phyloP scores from a whole-genome alignment of 2,329 filamentous ascomycete species.

The Claviceps pazoutovae region DNA sequence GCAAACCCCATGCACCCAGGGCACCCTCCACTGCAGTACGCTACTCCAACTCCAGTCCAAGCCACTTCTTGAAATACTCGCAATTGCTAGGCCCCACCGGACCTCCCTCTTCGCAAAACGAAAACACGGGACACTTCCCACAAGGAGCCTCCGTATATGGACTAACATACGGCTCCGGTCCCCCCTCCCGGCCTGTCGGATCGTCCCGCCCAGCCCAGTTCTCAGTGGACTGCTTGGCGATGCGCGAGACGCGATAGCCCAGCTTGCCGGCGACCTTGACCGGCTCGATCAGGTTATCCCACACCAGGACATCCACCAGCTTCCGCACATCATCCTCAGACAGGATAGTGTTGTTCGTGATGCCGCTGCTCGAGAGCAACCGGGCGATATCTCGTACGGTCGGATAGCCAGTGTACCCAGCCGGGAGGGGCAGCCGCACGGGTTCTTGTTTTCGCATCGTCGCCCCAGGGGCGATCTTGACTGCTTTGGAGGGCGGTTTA shows the following conservation, averaged over 20 bases:
- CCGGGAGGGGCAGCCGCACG: conserved; percentile 38
- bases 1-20: not conserved
- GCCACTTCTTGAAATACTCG: conserved; percentile 81
- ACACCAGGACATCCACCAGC: conserved; percentile 76
- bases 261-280: conserved; percentile 35
- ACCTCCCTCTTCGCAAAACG: conserved; percentile 80
- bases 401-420: conserved; percentile 65
- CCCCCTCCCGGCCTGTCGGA: conserved; percentile 21
- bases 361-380: conserved; percentile 52
- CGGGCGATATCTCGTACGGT: conserved; percentile 66
- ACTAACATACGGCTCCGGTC: conserved; percentile 40
- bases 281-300: conserved; percentile 70
- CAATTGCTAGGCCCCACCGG: conserved; percentile 83
- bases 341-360: conserved; percentile 59
- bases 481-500: conserved; percentile 16
- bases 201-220: conserved; percentile 27
- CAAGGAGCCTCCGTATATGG: conserved; percentile 83
- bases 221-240: conserved; percentile 30
- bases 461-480: conserved; percentile 10
- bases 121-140: conserved; percentile 82
- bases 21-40: not conserved
- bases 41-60: conserved; percentile 31
- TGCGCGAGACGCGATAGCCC: conserved; percentile 39
- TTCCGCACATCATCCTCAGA: conserved; percentile 68
- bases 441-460: conserved; percentile 16